Conservation (phyloP, 345 rosid species). For the Carallia pectinifolia region DNA sequence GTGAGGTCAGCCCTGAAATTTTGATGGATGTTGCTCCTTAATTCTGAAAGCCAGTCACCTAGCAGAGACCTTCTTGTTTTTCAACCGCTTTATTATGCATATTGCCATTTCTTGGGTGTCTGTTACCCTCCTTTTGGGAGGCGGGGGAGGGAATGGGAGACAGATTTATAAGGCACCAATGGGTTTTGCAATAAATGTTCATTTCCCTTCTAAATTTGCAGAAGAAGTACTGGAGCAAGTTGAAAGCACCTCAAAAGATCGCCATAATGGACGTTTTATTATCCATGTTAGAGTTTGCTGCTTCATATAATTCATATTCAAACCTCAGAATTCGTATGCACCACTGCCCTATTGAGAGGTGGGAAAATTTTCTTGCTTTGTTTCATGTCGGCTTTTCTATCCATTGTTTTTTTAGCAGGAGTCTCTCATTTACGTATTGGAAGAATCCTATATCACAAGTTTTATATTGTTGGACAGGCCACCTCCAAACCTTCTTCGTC, state of each 20-base stretch:
- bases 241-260: conserved; percentile 75
- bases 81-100: background rate
- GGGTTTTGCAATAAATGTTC: background rate
- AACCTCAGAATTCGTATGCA: conserved; percentile 82
- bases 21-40: background rate
- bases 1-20: too few species aligned
- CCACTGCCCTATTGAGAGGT: conserved; percentile 85
- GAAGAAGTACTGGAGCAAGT: conserved; percentile 88
- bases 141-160: background rate
- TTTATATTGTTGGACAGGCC: conserved; percentile 56
- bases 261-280: conserved; percentile 81
- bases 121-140: background rate
- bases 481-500: conserved; percentile 88
- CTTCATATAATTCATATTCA: conserved; percentile 83
- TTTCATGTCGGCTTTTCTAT: background rate
- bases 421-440: background rate
- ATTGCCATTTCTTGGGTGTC: background rate
- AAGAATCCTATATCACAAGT: conserved; percentile 8
- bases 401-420: conserved; percentile 7
- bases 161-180: background rate
- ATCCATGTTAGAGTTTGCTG: conserved; percentile 84
- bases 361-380: conserved; percentile 1
- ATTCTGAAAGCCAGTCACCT: background rate
- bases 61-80: background rate
- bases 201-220: conserved; percentile 36